Conservation (phyloP, 2,329 filamentous ascomycete species). For the Orbilia oligospora region DNA sequence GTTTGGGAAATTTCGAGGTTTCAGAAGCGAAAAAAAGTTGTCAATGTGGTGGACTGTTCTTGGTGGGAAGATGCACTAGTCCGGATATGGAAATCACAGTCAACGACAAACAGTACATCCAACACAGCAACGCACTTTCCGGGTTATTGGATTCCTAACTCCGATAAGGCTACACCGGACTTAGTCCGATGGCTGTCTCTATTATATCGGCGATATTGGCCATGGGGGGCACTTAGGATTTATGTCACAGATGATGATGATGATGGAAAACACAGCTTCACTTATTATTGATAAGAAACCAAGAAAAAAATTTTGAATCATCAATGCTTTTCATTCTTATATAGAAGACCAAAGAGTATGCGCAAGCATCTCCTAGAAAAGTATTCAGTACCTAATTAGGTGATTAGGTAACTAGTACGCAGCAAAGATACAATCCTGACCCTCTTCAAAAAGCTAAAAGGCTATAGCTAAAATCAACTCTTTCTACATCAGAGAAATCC, state of each 20-base stretch:
- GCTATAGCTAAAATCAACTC: neutral
- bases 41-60: conserved; percentile 15
- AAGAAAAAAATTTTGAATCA: neutral
- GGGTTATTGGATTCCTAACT: neutral
- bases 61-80: conserved; percentile 26
- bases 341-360: conserved; percentile 16
- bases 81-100: conserved; percentile 50
- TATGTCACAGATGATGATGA: neutral
- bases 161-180: neutral
- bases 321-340: conserved; percentile 32
- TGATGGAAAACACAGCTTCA: neutral
- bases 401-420: conserved; percentile 2
- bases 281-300: no score
- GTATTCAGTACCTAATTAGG: no score
- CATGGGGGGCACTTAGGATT: neutral
- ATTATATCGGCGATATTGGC: no score
- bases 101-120: conserved; percentile 43
- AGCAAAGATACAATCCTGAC: conserved; percentile 22
- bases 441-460: neutral
- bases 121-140: conserved; percentile 46
- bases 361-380: conserved; percentile 3
- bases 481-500: neutral
- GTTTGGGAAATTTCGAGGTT: conserved; percentile 19
- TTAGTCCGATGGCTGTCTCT: neutral
- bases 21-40: conserved; percentile 15